phyloP scores from a whole-genome alignment of 306 rosid genomes.

The Castanea crenata region DNA sequence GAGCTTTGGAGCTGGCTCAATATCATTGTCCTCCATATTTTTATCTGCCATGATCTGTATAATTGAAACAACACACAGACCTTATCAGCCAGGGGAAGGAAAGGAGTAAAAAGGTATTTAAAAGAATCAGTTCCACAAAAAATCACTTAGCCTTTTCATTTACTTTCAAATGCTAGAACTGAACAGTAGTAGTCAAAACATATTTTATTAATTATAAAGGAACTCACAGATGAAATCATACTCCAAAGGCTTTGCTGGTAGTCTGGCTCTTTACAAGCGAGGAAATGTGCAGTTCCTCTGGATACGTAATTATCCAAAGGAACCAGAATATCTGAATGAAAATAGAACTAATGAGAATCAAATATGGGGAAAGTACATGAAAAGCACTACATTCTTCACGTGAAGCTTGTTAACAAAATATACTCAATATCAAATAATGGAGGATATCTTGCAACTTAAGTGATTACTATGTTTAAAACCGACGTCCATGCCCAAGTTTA shows the following conservation, averaged over 20 bases:
- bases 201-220: conserved; percentile 7
- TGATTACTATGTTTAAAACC: no score
- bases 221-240: conserved; percentile 86
- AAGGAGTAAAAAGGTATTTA: neutral
- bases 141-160: neutral
- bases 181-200: neutral
- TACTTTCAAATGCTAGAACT: neutral
- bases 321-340: conserved; percentile 74
- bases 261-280: conserved; percentile 76
- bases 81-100: neutral
- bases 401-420: no score
- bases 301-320: conserved; percentile 95
- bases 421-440: no score
- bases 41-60: conserved; percentile 72
- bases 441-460: no score
- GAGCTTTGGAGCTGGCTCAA: conserved; percentile 96
- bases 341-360: conserved; percentile 12
- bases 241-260: conserved; percentile 94
- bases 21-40: conserved; percentile 88
- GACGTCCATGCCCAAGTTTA: no score
- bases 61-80: neutral
- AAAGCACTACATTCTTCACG: neutral
- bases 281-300: conserved; percentile 86
- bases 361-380: neutral
- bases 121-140: neutral